phyloP scores from a whole-genome alignment of 495 filamentous ascomycete genomes.

The Aspergillus bridgeri region DNA sequence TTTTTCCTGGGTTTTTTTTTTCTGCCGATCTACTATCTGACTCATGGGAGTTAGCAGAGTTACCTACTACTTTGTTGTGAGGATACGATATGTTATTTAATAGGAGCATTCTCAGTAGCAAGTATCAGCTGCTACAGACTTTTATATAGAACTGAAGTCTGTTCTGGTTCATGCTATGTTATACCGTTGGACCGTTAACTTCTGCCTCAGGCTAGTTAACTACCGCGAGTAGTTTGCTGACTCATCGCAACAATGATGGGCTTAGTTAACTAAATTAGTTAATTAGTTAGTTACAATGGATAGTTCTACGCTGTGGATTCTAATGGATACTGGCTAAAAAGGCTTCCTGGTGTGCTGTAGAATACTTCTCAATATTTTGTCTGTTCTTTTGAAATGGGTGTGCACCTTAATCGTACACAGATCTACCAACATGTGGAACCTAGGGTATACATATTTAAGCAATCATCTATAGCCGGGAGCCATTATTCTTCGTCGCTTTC shows the following conservation, averaged over 20 bases:
- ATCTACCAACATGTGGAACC: background rate
- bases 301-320: background rate
- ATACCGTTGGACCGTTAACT: background rate
- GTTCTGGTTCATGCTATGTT: background rate
- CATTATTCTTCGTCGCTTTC: constrained; percentile 41
- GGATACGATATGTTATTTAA: background rate
- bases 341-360: no score
- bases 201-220: background rate
- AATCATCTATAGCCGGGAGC: background rate
- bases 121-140: background rate
- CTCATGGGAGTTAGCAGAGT: background rate
- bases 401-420: background rate
- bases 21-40: constrained; percentile 2
- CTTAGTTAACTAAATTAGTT: no score
- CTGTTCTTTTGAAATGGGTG: background rate
- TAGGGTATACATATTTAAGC: background rate
- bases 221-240: background rate
- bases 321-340: background rate
- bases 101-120: background rate
- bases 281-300: no score
- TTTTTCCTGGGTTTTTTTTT: constrained; percentile 10
- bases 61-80: background rate
- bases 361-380: background rate
- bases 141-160: background rate
- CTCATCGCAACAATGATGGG: background rate